These are phyloP conservation scores for Discostella pseudostelligera DNA, from an alignment of 108 stramenopile species.

Conservation along the genomic window DNA sequence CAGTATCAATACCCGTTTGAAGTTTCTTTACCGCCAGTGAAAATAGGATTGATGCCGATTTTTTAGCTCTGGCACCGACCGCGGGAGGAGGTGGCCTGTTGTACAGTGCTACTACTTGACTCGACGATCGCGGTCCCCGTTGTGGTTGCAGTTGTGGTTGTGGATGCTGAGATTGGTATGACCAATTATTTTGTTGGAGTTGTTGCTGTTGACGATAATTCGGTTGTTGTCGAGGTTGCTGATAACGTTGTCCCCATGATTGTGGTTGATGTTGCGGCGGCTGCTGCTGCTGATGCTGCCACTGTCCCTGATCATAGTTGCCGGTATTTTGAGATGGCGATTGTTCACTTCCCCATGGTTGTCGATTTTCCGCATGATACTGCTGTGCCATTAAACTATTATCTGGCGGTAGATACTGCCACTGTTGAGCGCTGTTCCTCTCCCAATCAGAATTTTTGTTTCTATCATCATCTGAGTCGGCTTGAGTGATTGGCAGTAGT, in stretches of 20 bases:
- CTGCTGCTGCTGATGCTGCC: slow-evolving; percentile 11
- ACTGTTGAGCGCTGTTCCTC: neutral
- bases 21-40: slow-evolving; percentile 29
- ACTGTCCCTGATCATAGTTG: slow-evolving; percentile 5
- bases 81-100: neutral
- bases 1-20: slow-evolving; percentile 37
- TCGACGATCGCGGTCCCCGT: neutral
- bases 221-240: neutral
- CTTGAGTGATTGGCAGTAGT: neutral
- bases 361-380: slow-evolving; percentile 2
- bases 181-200: slow-evolving; percentile 1
- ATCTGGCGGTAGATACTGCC: neutral
- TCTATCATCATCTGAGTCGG: neutral
- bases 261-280: slow-evolving; percentile 12
- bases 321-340: slow-evolving; percentile 9
- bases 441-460: neutral
- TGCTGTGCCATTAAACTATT: neutral
- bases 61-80: neutral
- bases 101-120: slow-evolving; percentile 12
- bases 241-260: slow-evolving; percentile 4
- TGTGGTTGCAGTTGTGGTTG: slow-evolving; percentile 2
- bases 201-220: slow-evolving; percentile 8
- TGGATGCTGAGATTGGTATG: slow-evolving; percentile 9
- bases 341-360: slow-evolving; percentile 19
- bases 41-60: slow-evolving; percentile 31